Base-by-base conservation (phyloP, 257 asterid genomes). In the Fraxinus americana region DNA sequence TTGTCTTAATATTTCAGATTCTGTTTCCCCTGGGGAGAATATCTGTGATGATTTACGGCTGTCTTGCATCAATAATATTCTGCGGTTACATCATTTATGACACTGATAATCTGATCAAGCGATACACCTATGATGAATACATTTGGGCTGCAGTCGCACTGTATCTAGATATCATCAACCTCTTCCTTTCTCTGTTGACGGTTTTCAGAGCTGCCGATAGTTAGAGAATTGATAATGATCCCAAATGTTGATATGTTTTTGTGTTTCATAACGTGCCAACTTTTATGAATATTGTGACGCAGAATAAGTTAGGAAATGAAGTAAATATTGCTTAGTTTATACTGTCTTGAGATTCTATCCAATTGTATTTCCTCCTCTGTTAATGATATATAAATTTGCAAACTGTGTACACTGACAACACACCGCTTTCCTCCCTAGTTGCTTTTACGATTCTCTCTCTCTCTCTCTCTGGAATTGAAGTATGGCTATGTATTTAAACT, bases 41-140 rank as follows among this genome's bases (percentile, higher is more conserved):
- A 38, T 78, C 85, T 14, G 67, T 79, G 54, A 86, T 88, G 88
- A 81, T 88, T 73, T 86, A 79, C 2, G 92, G 94, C 16, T 78
- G 90, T 16, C 34, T 88, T 70, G 91, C 90, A 2, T 84, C 92
- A 0, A 61, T 90, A 65, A 50, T 90, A 32, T 88, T 90, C 82
- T 85, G 92, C 13, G 91, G 86, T 0, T 88, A 85, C 82, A 90
- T 90, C 36, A 17, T 90, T 2, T 90, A 87, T 45, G 91, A 90
- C 79, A 90, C 94, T 0, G 90, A 84, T 69, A 87, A 90, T 67
- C 83, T 90, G 81, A 90, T 90, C 87, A 86, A 90, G 75, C 82
- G 91, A 4, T 90, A 82, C n/a, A 59, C 75, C 0, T 88, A 87
- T 14, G 95, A 90, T 13, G 83, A 90, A 38, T 90, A 84, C 78